phyloP scores from a whole-genome alignment of 305 asterid genomes.

The Fraxinus velutina region DNA sequence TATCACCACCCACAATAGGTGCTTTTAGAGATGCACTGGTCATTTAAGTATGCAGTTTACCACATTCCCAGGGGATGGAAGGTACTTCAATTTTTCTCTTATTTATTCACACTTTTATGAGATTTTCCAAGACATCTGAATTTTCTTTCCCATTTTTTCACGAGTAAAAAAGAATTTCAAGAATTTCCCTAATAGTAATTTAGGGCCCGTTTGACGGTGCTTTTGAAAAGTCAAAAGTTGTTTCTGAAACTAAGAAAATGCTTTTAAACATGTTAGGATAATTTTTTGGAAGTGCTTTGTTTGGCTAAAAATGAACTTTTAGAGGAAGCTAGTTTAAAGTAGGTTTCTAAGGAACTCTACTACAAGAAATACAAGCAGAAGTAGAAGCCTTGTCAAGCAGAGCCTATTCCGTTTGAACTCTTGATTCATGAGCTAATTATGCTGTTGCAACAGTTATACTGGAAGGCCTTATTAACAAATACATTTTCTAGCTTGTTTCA shows the following conservation, averaged over 20 bases:
- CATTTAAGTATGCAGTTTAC: constrained; percentile 38
- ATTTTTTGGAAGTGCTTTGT: not conserved
- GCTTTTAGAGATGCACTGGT: constrained; percentile 39
- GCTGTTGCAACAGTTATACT: constrained; percentile 36
- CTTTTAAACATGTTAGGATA: not conserved
- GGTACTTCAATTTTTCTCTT: constrained; percentile 20
- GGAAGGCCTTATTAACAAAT: constrained; percentile 36
- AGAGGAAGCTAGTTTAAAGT: not conserved
- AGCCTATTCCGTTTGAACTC: not conserved
- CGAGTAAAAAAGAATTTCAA: constrained; percentile 5
- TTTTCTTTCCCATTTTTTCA: not conserved
- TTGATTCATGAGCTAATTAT: not conserved
- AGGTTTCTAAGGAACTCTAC: not conserved
- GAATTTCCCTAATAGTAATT: not conserved
- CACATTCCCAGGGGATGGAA: constrained; percentile 60
- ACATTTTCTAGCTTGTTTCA: constrained; percentile 32
- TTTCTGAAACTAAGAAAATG: not conserved
- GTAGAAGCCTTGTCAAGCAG: not conserved
- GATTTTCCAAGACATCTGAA: not conserved
- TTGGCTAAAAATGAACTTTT: not conserved
- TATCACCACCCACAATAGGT: constrained; percentile 38
- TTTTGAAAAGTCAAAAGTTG: not conserved
- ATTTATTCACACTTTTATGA: not conserved
- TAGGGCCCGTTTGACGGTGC: not conserved
- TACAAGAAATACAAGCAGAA: not conserved